Base-by-base conservation (phyloP, 2,329 filamentous ascomycete genomes). In the Fusarium euwallaceae region DNA sequence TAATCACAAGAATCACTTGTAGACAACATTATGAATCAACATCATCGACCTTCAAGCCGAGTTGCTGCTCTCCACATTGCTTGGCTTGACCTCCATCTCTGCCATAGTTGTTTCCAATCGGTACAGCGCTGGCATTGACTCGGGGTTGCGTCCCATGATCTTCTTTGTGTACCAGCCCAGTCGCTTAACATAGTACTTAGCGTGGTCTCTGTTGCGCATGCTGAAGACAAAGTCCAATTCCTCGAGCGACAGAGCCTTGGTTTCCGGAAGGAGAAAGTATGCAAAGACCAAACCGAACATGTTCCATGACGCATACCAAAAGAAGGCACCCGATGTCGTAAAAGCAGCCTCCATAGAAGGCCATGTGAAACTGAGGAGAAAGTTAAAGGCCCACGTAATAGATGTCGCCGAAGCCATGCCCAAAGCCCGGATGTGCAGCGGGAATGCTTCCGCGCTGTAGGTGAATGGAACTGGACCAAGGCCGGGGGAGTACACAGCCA, bases 201-300 rank as follows among this genome's bases (percentile, higher is more conserved):
- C 82, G 66, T 87, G 86, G 58, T 82, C 84, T 63, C 80, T 77
- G 68, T 81, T 83, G 20, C 83, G 82, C 14, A 87, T 83, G 8
- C 82, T 81, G 56, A 88, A 88, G 61, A 88, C 84, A 43, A 85
- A 84, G 77, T 88, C 86, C 41, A 88, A 83, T 60, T 88, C 86
- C 74, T 88, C 86, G 5, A 88, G 82, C 0, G 86, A 86, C 65
- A 84, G 82, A 61, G 86, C 84, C 80, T 88, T 87, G 16, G 86
- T 88, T 80, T 88, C 86, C 7, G 86, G 87, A 0, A 88, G 83
- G 55, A 87, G 81, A 69, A 87, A 82, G 78, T 87, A 87, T 72
- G 87, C 87, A 74, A 88, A 83, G 60, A 84, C 64, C 74, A 87
- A 84, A 1, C 86, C 86, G 2, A 85, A 69, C 6, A 85, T 62